A percentile compares a stretch with the other conserved stretches of the same genome.
Conservation (phyloP, 768 basidiomycete genomes). For the Hygrocybe coccinea region DNA sequence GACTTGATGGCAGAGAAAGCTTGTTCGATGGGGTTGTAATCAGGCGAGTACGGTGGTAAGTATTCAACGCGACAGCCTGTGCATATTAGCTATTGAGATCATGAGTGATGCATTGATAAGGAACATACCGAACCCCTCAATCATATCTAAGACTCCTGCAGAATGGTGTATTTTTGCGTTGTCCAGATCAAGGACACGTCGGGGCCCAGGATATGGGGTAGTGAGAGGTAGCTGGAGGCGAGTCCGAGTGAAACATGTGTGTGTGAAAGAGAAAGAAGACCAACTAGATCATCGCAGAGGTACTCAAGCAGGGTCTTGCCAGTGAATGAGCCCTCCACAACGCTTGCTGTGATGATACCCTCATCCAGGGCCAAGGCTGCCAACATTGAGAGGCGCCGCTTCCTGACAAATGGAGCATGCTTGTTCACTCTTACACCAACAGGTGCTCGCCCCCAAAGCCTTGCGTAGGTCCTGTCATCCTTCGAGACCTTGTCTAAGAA, state of each 20-base stretch:
- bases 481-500: too few species aligned
- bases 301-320: constrained; percentile 25
- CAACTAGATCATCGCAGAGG: constrained; percentile 14
- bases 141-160: constrained; percentile 23
- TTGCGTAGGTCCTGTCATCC: too few species aligned
- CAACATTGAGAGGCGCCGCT: too few species aligned
- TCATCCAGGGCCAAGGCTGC: constrained; percentile 31
- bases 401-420: too few species aligned
- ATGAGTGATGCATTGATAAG: too few species aligned
- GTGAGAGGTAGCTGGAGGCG: constrained; percentile 28
- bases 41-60: constrained; percentile 6
- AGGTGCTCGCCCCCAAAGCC: too few species aligned
- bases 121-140: constrained; percentile 25
- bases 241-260: too few species aligned
- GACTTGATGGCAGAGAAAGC: constrained; percentile 26
- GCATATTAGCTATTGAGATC: not conserved
- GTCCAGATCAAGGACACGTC: constrained; percentile 38
- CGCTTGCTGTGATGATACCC: constrained; percentile 23
- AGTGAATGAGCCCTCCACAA: constrained; percentile 29
- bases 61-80: constrained; percentile 1
- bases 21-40: constrained; percentile 11
- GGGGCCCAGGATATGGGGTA: constrained; percentile 32
- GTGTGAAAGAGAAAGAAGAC: too few species aligned
- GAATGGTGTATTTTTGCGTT: constrained; percentile 34
- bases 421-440: too few species aligned